These are phyloP conservation scores for Staphylotrichum tortipilum DNA, from an alignment of 495 filamentous ascomycete species.

Conservation along the genomic window DNA sequence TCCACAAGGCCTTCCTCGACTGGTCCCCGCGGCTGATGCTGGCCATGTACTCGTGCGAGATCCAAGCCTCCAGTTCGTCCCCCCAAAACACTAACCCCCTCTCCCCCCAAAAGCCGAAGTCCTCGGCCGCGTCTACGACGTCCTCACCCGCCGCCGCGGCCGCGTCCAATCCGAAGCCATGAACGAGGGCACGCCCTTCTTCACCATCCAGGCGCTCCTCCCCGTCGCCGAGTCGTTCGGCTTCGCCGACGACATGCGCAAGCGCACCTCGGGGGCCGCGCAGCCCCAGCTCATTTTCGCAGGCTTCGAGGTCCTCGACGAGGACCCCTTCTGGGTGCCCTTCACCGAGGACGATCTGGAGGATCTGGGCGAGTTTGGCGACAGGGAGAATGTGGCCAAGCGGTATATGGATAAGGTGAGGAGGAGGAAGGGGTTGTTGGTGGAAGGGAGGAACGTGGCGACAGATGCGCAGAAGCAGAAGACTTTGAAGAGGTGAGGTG, in stretches of 20 bases:
- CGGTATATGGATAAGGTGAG: conserved; percentile 88
- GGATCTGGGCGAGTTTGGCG: conserved; percentile 87
- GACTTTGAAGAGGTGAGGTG: conserved; percentile 76
- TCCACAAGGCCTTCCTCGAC: conserved; percentile 81
- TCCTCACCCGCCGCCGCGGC: conserved; percentile 83
- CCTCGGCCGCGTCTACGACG: conserved; percentile 86
- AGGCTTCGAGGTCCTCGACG: conserved; percentile 82
- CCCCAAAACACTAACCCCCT: conserved; percentile 2
- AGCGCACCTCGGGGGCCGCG: conserved; percentile 81
- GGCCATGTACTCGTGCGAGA: conserved; percentile 97
- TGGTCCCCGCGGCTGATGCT: conserved; percentile 90
- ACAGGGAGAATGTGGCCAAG: conserved; percentile 92
- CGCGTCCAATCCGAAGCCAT: conserved; percentile 81
- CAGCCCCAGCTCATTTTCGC: conserved; percentile 88
- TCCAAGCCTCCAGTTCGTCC: conserved; percentile 80
- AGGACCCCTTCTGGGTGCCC: conserved; percentile 96
- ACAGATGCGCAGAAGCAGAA: conserved; percentile 96
- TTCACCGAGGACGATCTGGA: conserved; percentile 94
- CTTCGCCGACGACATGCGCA: conserved; percentile 91
- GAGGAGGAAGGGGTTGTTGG: conserved; percentile 73
- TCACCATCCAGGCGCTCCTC: conserved; percentile 76
- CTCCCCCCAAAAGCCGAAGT: conserved; percentile 61
- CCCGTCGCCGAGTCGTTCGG: conserved; percentile 94
- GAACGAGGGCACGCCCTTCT: conserved; percentile 94
- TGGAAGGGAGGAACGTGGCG: conserved; percentile 63